Evolutionary conservation across 73 alveolate species (phyloP).

Genomic region (Blepharisma japonicum): DNA sequence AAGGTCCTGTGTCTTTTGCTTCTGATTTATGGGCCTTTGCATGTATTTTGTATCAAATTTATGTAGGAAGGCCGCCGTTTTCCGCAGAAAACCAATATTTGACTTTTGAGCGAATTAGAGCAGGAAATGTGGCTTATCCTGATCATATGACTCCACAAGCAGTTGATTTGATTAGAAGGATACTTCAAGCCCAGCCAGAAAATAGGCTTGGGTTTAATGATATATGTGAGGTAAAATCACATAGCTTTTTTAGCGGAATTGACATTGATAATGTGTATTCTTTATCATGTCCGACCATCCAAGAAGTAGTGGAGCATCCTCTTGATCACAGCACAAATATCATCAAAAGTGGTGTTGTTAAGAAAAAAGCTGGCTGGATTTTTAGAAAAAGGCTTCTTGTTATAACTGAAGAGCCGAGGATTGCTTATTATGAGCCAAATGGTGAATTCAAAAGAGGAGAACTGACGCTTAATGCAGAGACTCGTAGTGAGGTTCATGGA

Average conservation of each 20-base stretch:
- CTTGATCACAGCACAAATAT: background rate
- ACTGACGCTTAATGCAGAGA: background rate
- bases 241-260: conserved; percentile 28
- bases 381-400: conserved; percentile 28
- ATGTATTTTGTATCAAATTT: conserved; percentile 42
- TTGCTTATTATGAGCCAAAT: conserved; percentile 35
- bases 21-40: conserved; percentile 75
- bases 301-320: background rate
- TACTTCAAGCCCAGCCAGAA: conserved; percentile 27
- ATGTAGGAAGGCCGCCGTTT: conserved; percentile 59
- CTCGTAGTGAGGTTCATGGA: conserved; percentile 31
- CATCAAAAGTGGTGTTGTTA: background rate
- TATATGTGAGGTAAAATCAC: conserved; percentile 27
- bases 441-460: conserved; percentile 35
- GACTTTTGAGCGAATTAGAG: conserved; percentile 35
- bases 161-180: conserved; percentile 28
- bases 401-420: conserved; percentile 39
- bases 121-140: conserved; percentile 34
- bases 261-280: conserved; percentile 26
- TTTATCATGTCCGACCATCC: background rate
- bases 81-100: conserved; percentile 36
- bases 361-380: conserved; percentile 33
- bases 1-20: conserved; percentile 42
- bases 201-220: conserved; percentile 26
- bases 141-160: conserved; percentile 21